Conservation (phyloP, 306 rosid genomes). For the Lithocarpus polystachyus region DNA sequence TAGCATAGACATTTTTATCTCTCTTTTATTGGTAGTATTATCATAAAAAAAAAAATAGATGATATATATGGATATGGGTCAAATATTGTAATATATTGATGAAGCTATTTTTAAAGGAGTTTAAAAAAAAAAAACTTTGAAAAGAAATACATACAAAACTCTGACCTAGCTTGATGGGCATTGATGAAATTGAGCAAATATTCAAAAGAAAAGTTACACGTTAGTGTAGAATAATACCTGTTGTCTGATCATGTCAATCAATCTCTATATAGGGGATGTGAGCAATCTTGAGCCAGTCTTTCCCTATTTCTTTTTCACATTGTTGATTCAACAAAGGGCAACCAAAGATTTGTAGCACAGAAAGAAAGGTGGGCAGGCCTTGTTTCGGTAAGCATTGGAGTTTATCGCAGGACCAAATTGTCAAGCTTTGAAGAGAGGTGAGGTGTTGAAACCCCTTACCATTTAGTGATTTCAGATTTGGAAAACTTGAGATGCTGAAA, state of each 20-base stretch:
- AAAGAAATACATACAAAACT: too few relatives aligned
- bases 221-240: background rate
- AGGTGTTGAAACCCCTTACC: conserved; percentile 22
- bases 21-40: too few relatives aligned
- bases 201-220: too few relatives aligned
- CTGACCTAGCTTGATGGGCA: too few relatives aligned
- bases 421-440: conserved; percentile 6
- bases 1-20: too few relatives aligned
- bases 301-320: background rate
- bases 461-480: conserved; percentile 3
- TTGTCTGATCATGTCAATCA: background rate
- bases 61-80: too few relatives aligned
- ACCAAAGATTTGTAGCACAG: fast-evolving
- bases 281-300: background rate
- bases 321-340: background rate
- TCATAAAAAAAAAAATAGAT: too few relatives aligned
- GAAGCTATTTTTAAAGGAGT: too few relatives aligned
- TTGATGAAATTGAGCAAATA: too few relatives aligned
- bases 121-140: too few relatives aligned
- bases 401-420: fast-evolving
- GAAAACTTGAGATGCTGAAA: background rate
- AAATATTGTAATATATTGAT: too few relatives aligned
- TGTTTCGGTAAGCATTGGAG: conserved; percentile 19
- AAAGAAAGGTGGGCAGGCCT: background rate
- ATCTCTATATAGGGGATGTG: background rate